Conservation (phyloP, 2,329 filamentous ascomycete species). For the Microcera coccophila region DNA sequence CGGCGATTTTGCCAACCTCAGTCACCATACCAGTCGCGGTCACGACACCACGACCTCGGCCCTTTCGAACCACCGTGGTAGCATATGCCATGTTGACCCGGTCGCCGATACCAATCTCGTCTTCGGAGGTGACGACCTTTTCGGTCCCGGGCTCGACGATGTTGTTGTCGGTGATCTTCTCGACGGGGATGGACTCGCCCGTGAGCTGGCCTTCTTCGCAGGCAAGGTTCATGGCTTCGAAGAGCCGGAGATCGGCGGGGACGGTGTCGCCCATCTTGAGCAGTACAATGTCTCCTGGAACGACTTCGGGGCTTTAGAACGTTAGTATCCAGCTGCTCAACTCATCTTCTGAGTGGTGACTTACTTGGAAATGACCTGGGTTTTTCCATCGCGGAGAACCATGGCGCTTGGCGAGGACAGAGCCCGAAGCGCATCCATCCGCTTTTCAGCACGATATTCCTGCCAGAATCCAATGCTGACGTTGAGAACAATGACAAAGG, state of each 20-base stretch:
- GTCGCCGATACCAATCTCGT: slow-evolving; percentile 63
- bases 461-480: slow-evolving; percentile 65
- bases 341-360: slow-evolving; percentile 21
- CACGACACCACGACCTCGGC: slow-evolving; percentile 68
- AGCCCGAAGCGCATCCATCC: slow-evolving; percentile 61
- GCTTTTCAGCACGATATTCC: slow-evolving; percentile 62
- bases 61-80: slow-evolving; percentile 68
- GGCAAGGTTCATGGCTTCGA: slow-evolving; percentile 73
- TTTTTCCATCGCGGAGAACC: slow-evolving; percentile 58
- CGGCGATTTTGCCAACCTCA: slow-evolving; percentile 67
- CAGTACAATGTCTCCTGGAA: slow-evolving; percentile 67
- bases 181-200: slow-evolving; percentile 69
- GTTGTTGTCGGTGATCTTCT: slow-evolving; percentile 56
- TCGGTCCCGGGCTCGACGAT: slow-evolving; percentile 44
- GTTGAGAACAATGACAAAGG: slow-evolving; percentile 65
- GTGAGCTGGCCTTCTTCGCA: slow-evolving; percentile 77
- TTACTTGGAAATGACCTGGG: slow-evolving; percentile 55
- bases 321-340: neutral
- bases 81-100: slow-evolving; percentile 72
- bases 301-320: slow-evolving; percentile 51
- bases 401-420: slow-evolving; percentile 60
- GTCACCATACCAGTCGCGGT: slow-evolving; percentile 68
- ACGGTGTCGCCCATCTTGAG: slow-evolving; percentile 71
- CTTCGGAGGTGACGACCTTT: slow-evolving; percentile 41
- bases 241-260: slow-evolving; percentile 66